These are phyloP conservation scores for Brettanomyces naardenensis DNA, from an alignment of 805 yeast species.

Conservation along the genomic window DNA sequence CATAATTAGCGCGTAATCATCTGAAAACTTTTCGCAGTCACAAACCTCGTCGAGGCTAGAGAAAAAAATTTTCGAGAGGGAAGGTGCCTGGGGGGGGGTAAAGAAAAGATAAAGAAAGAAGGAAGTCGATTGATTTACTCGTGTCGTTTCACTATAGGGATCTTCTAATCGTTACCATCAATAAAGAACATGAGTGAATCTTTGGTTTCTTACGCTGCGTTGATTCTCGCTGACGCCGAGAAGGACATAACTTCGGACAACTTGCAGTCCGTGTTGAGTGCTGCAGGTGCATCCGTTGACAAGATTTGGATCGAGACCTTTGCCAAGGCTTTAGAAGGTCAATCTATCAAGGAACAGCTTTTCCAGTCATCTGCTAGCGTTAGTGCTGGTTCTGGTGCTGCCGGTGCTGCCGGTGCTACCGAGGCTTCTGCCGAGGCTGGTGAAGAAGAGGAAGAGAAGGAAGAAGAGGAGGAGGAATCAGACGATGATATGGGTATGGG, in stretches of 20 bases:
- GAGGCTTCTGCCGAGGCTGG: constrained; percentile 60
- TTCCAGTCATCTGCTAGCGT: constrained; percentile 60
- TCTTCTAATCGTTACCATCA: no score
- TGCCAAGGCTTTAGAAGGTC: constrained; percentile 83
- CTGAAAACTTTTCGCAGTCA: neutral
- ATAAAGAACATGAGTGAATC: constrained; percentile 81
- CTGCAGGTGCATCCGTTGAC: constrained; percentile 81
- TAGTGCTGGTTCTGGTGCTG: constrained; percentile 66
- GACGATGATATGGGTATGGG: constrained; percentile 89
- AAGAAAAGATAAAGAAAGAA: neutral
- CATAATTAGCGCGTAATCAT: no score
- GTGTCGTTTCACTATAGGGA: no score
- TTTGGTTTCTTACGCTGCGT: constrained; percentile 95
- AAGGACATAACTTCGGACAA: constrained; percentile 80
- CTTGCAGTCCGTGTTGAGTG: constrained; percentile 65
- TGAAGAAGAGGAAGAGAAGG: constrained; percentile 48
- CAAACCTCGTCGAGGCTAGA: neutral
- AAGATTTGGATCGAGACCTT: constrained; percentile 80
- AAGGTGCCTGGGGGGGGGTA: neutral
- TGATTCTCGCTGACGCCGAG: constrained; percentile 96
- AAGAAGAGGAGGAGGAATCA: constrained; percentile 43
- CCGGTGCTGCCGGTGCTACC: constrained; percentile 52
- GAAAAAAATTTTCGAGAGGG: neutral
- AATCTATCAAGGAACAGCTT: constrained; percentile 71
- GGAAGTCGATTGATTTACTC: no score